phyloP scores from a whole-genome alignment of 2,329 filamentous ascomycete genomes.

The Trematosphaeria pertusa region DNA sequence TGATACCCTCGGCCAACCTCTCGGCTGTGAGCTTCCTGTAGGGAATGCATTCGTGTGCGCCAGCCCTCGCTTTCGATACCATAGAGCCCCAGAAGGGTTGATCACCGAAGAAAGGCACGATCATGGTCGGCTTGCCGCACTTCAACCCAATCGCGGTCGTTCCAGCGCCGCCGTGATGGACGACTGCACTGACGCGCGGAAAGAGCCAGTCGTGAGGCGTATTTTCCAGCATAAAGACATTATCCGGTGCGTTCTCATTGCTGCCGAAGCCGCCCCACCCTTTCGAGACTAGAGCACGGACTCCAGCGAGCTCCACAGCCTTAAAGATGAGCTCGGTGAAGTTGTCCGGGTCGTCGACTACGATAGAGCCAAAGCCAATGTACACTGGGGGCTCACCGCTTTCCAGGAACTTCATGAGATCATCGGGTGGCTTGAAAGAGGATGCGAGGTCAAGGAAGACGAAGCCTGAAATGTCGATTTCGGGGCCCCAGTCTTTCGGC shows the following conservation, averaged over 20 bases:
- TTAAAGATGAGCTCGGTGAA: slow-evolving; percentile 77
- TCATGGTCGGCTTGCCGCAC: slow-evolving; percentile 74
- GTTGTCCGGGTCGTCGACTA: slow-evolving; percentile 72
- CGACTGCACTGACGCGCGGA: slow-evolving; percentile 68
- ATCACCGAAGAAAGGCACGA: slow-evolving; percentile 81
- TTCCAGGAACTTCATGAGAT: slow-evolving; percentile 53
- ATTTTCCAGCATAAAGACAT: slow-evolving; percentile 75
- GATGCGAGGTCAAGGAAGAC: slow-evolving; percentile 76
- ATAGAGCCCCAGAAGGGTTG: slow-evolving; percentile 80
- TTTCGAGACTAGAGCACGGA: slow-evolving; percentile 75
- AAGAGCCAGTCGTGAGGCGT: slow-evolving; percentile 82
- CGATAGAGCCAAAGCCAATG: slow-evolving; percentile 79
- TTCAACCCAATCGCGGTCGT: slow-evolving; percentile 78
- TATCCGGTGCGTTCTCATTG: slow-evolving; percentile 58
- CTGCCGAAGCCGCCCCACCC: slow-evolving; percentile 77
- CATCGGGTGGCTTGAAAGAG: slow-evolving; percentile 64
- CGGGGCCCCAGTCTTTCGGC: slow-evolving; percentile 70
- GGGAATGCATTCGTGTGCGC: slow-evolving; percentile 67
- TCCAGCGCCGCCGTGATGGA: slow-evolving; percentile 80
- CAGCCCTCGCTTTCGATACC: slow-evolving; percentile 69
- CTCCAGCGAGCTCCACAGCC: slow-evolving; percentile 69
- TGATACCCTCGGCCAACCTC: slow-evolving; percentile 73
- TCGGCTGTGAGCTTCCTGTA: slow-evolving; percentile 72
- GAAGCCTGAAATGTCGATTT: slow-evolving; percentile 79
- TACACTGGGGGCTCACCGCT: slow-evolving; percentile 67